Conservation (phyloP, 805 yeast genomes). For the Candida michaelii region DNA sequence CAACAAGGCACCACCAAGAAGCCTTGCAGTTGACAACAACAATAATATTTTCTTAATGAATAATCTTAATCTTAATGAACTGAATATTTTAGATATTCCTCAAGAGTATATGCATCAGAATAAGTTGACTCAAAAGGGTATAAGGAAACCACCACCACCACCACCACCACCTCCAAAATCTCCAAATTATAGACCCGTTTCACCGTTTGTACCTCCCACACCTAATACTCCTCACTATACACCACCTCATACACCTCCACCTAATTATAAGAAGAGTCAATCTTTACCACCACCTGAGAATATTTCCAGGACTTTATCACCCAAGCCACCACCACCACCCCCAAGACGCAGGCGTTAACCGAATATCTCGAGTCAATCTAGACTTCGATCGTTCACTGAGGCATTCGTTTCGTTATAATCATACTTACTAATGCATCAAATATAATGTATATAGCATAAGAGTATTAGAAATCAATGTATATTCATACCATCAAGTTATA, state of each 20-base stretch:
- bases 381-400: no score
- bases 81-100: slow-evolving; percentile 33
- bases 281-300: slow-evolving; percentile 3
- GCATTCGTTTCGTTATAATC: no score
- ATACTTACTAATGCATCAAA: no score
- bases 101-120: slow-evolving; percentile 24
- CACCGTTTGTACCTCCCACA: slow-evolving; percentile 6
- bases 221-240: no score
- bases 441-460: no score
- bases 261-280: neutral
- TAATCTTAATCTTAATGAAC: slow-evolving; percentile 8
- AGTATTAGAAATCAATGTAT: no score
- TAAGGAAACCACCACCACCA: slow-evolving; percentile 41
- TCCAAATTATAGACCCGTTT: slow-evolving; percentile 5
- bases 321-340: slow-evolving; percentile 36
- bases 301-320: slow-evolving; percentile 9
- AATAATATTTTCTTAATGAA: slow-evolving; percentile 24
- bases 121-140: slow-evolving; percentile 23
- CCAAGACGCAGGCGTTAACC: slow-evolving; percentile 27
- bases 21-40: slow-evolving; percentile 20
- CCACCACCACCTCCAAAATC: slow-evolving; percentile 31
- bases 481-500: no score
- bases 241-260: neutral
- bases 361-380: no score
- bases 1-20: slow-evolving; percentile 26